Base-by-base conservation (phyloP, 345 rosid genomes). In the Camelina neglecta region DNA sequence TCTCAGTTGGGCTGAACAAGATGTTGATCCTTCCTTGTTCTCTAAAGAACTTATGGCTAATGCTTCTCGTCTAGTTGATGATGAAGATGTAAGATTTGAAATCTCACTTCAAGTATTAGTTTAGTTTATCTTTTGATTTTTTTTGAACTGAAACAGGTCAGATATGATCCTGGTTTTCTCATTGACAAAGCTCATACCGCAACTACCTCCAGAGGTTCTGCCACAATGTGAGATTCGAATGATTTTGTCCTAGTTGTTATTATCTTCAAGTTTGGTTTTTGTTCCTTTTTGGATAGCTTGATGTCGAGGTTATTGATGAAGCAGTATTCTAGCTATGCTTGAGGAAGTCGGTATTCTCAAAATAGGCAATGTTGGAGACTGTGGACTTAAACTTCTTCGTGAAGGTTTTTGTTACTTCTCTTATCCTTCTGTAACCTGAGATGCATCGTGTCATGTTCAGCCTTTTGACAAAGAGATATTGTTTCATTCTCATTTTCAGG, bases 21-120 rank as follows among this genome's bases (percentile, higher is more conserved):
- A 93, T 79, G 96, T 93, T 83, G 97, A 93, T 80, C 94, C 98
- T 78, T 85, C 96, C 10, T 68, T 93, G 42, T 93, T 93, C 54
- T 84, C 98, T 6, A 81, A 61, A 65, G 96, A 93, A 78, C 76
- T 93, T 69, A 88, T 91, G 87, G 73, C 85, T 33, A 87, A 86
- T 81, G 91, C 88, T 82, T 85, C 85, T 39, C 72, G 72, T 75
- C 29, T 91, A 1, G 86, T 89, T 16, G 84, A 51, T 67, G 85
- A 88, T 68, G 86, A 79, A 67, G 91, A 85, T 86, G 97, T 91
- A 70, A 78, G 3, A 23, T 72, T 51, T 72, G 24, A 16, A 36
- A 29, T 44, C 44, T 76, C 42, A 12, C 3, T 76, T 18, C 0
- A 71, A 45, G 9, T 48, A 5, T 54, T 24, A 16, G 18, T 4